Percentiles rank a stretch among this genome's conserved stretches.
Conservation (phyloP, 2,329 filamentous ascomycete species). For the Epichloe sylvatica region DNA sequence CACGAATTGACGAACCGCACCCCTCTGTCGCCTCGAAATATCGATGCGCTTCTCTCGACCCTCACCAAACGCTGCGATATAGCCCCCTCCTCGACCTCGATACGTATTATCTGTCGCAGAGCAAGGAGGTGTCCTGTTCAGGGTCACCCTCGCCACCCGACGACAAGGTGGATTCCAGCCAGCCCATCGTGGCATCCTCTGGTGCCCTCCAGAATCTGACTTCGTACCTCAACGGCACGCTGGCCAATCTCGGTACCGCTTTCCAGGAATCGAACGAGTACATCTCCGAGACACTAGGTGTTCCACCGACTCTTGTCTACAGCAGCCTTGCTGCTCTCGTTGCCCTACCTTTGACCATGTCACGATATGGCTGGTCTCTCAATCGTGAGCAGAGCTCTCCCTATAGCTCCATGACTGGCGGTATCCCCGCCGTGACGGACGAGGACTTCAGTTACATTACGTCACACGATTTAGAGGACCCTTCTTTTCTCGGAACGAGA, state of each 20-base stretch:
- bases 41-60: background rate
- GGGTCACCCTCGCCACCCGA: conserved; percentile 22
- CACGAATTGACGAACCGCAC: background rate
- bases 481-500: conserved; percentile 12
- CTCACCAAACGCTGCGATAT: background rate
- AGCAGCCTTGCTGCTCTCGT: conserved; percentile 36
- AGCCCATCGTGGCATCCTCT: conserved; percentile 44
- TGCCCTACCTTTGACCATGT: conserved; percentile 38
- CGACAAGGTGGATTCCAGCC: conserved; percentile 50
- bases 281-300: conserved; percentile 35
- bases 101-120: background rate
- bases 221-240: conserved; percentile 41
- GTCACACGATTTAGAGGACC: conserved; percentile 51
- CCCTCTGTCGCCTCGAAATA: background rate
- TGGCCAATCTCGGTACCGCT: conserved; percentile 33
- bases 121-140: conserved; percentile 19
- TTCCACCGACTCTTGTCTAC: conserved; percentile 35
- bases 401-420: conserved; percentile 33
- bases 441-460: conserved; percentile 74
- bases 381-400: conserved; percentile 35
- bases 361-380: conserved; percentile 37
- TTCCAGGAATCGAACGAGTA: conserved; percentile 37
- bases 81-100: background rate
- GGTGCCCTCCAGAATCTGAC: conserved; percentile 49
- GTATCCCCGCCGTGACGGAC: conserved; percentile 52